Conservation (phyloP, 2,329 filamentous ascomycete species). For the Scedosporium dehoogii region DNA sequence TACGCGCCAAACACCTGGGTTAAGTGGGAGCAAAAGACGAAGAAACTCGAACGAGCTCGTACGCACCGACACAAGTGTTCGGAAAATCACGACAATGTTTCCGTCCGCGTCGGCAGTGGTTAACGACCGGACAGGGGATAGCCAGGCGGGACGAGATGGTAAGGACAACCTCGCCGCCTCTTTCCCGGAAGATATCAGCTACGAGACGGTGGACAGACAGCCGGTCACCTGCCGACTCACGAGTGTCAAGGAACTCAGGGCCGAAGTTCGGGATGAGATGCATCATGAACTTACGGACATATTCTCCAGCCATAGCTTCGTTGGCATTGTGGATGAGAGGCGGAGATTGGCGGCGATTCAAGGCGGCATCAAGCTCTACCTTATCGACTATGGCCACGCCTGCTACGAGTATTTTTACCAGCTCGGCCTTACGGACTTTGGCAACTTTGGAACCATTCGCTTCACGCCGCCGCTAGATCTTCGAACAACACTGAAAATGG, state of each 20-base stretch:
- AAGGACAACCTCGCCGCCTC: conserved; percentile 25
- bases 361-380: conserved; percentile 80
- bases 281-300: conserved; percentile 81
- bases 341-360: conserved; percentile 88
- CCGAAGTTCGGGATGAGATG: conserved; percentile 68
- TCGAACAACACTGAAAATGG: conserved; percentile 60
- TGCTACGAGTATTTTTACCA: conserved; percentile 94
- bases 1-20: conserved; percentile 21
- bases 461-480: conserved; percentile 70
- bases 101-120: conserved; percentile 29
- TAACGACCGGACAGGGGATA: conserved; percentile 15
- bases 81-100: conserved; percentile 97
- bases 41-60: conserved; percentile 65
- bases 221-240: conserved; percentile 61
- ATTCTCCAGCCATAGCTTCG: conserved; percentile 81
- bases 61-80: conserved; percentile 75
- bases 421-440: conserved; percentile 86
- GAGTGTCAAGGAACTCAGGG: conserved; percentile 78
- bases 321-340: conserved; percentile 81
- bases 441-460: conserved; percentile 79
- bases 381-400: conserved; percentile 84
- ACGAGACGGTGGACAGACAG: conserved; percentile 62
- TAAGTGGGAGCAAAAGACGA: conserved; percentile 26
- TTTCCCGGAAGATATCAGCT: conserved; percentile 45
- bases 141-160: conserved; percentile 9